Percentiles rank a stretch among this genome's conserved stretches.
phyloP scores from a whole-genome alignment of 805 yeast species.

The Saccharomycopsis fermentans region DNA sequence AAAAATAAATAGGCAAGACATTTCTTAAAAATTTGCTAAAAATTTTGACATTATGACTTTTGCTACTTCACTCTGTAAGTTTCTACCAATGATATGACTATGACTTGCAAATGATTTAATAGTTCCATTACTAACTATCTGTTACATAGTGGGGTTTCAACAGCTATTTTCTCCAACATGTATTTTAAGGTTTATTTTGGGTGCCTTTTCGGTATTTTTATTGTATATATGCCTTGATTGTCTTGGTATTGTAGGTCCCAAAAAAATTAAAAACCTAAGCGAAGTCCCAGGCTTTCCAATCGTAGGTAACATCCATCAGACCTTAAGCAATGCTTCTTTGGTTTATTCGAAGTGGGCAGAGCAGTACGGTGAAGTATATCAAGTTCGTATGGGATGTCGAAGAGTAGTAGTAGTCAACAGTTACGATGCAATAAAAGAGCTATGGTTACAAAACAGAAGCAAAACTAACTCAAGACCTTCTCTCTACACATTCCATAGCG shows the following conservation, averaged over 20 bases:
- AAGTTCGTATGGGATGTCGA: conserved; percentile 48
- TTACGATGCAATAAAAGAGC: conserved; percentile 38
- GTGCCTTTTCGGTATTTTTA: neutral
- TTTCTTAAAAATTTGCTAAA: too few relatives aligned
- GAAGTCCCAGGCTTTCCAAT: conserved; percentile 39
- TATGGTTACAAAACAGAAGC: conserved; percentile 43
- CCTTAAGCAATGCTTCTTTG: conserved; percentile 39
- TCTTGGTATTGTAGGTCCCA: conserved; percentile 23
- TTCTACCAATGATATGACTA: too few relatives aligned
- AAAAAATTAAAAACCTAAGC: conserved; percentile 30
- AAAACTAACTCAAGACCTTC: conserved; percentile 60
- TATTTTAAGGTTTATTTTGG: neutral
- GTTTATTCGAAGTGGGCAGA: conserved; percentile 36
- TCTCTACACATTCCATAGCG: conserved; percentile 55
- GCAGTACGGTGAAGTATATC: conserved; percentile 42
- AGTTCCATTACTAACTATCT: neutral
- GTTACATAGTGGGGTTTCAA: neutral
- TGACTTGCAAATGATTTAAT: too few relatives aligned
- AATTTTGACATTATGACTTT: too few relatives aligned
- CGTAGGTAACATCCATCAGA: conserved; percentile 40
- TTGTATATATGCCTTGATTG: neutral
- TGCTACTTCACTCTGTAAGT: too few relatives aligned
- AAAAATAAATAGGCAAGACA: too few relatives aligned
- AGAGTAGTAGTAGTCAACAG: conserved; percentile 60
- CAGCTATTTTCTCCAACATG: neutral